Evolutionary conservation across 1,139 yeast genomes (phyloP), one percentile per base, ranked within the genome.

Genomic region (Geotrichum klebahnii): DNA sequence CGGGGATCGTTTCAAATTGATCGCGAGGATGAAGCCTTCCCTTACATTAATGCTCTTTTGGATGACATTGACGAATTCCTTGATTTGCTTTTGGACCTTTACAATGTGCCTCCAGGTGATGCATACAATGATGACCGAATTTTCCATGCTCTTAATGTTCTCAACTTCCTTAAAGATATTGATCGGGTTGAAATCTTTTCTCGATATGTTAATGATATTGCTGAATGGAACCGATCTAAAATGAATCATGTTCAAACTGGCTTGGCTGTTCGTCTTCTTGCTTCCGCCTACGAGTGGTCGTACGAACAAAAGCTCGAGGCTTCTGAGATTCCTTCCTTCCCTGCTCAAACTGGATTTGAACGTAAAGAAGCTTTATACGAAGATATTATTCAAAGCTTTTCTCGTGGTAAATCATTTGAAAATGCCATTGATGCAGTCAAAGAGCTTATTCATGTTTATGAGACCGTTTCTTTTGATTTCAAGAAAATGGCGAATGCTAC

Each of bases 41-140:
- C 69, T 1, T 68, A 79, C 42, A 73, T 84, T 44, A 69, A 75
- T 55, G 69, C 70, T 44, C 78, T 82, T 51, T 72, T 83, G 53
- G 77, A 76, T 53, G 81, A 78, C 51, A 64, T 86, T 28, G 63
- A 80, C 33, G 83, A 80, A 31, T 85, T 87, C 67, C 68, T 87
- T 55, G 78, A 77, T 49, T 79, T 82, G 19, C 74, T 85, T 61
- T 75, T 81, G 55, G 88, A 85, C 60, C 77, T 84, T 60, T 78
- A 79, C 58, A 77, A 79, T 57, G 87, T 88, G 52, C 96, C 96
- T 19, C 77, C 77, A 45, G 92, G 90, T 19, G 82, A 82, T 43
- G 95, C 88, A 61, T 88, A 84, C 67, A 92, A 84, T 59, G 95
- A 85, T 62, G 96, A 88, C 65, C 74, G 96, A 63, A 82, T 89